A percentile compares a stretch with the other conserved stretches of the same genome.
These are phyloP conservation scores for Macroventuria anomochaeta DNA, from an alignment of 2,329 filamentous ascomycete species.

Conservation along the genomic window DNA sequence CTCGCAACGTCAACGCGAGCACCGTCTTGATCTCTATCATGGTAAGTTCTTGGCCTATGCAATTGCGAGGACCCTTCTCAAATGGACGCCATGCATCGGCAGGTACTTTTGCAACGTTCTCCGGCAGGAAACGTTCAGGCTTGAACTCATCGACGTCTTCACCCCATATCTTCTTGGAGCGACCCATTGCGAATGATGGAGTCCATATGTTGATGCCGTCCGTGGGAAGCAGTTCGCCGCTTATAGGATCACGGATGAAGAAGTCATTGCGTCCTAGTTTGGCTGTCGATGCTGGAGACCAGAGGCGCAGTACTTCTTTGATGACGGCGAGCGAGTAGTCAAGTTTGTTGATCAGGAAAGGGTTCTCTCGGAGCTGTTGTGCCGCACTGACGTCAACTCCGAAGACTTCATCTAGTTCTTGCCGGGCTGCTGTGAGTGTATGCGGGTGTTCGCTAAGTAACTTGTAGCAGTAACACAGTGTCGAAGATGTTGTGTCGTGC, in stretches of 20 bases:
- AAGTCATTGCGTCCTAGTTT: conserved; percentile 21
- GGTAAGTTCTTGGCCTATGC: conserved; percentile 31
- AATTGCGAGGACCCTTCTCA: conserved; percentile 44
- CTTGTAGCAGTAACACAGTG: conserved; percentile 40
- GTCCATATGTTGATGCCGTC: conserved; percentile 25
- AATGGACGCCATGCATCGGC: conserved; percentile 47
- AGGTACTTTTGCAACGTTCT: conserved; percentile 18
- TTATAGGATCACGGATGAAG: conserved; percentile 28
- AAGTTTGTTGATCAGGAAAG: conserved; percentile 39
- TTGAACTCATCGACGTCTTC: conserved; percentile 27
- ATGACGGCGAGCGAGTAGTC: conserved; percentile 43
- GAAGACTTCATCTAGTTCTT: conserved; percentile 43
- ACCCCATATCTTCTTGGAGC: conserved; percentile 27
- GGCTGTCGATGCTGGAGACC: conserved; percentile 42
- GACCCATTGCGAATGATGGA: conserved; percentile 24
- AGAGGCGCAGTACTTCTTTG: conserved; percentile 46
- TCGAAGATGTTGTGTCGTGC: conserved; percentile 45
- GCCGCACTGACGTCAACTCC: conserved; percentile 24
- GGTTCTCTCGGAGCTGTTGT: conserved; percentile 26
- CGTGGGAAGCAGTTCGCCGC: conserved; percentile 27
- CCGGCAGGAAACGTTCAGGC: conserved; percentile 34
- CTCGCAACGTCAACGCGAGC: conserved; percentile 31
- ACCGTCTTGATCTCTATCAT: conserved; percentile 27
- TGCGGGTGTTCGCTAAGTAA: conserved; percentile 36
- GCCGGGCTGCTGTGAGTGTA: conserved; percentile 27